Conservation (phyloP, 495 filamentous ascomycete species). For the Arthonia radiata region DNA sequence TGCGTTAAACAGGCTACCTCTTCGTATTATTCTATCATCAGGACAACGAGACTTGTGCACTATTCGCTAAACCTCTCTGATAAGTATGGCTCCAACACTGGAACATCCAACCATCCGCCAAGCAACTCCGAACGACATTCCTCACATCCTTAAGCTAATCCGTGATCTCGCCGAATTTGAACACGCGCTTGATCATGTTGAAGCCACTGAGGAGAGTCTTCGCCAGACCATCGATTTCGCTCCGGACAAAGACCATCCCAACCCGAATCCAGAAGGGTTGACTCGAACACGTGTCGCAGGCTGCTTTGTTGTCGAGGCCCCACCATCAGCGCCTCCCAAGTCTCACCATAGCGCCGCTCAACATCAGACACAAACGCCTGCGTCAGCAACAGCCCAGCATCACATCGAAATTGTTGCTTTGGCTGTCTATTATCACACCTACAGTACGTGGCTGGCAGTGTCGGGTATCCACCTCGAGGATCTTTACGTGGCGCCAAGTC, state of each 20-base stretch:
- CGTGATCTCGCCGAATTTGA: slow-evolving; percentile 77
- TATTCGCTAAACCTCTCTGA: too few relatives aligned
- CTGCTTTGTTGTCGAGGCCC: slow-evolving; percentile 3
- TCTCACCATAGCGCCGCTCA: slow-evolving; percentile 11
- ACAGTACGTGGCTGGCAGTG: slow-evolving; percentile 61
- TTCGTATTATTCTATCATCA: too few relatives aligned
- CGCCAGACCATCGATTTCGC: slow-evolving; percentile 57
- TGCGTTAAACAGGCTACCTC: too few relatives aligned
- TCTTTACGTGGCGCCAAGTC: slow-evolving; percentile 49
- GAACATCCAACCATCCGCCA: too few relatives aligned
- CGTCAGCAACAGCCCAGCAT: slow-evolving; percentile 1
- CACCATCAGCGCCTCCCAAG: slow-evolving; percentile 1
- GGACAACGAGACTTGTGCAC: too few relatives aligned
- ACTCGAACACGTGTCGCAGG: too few relatives aligned
- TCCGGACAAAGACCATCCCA: slow-evolving; percentile 1
- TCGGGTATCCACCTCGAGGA: slow-evolving; percentile 92
- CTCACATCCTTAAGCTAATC: slow-evolving; percentile 59
- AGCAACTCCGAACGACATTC: too few relatives aligned
- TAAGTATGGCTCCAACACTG: too few relatives aligned
- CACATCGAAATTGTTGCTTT: slow-evolving; percentile 20
- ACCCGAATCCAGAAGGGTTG: too few relatives aligned
- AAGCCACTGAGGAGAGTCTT: slow-evolving; percentile 54
- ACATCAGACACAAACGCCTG: slow-evolving; percentile 13
- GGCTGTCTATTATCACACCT: slow-evolving; percentile 48
- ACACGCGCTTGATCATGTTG: slow-evolving; percentile 42